Evolutionary conservation across 164 flowering plant genomes (phyloP).

Genomic region (Aristolochia californica): DNA sequence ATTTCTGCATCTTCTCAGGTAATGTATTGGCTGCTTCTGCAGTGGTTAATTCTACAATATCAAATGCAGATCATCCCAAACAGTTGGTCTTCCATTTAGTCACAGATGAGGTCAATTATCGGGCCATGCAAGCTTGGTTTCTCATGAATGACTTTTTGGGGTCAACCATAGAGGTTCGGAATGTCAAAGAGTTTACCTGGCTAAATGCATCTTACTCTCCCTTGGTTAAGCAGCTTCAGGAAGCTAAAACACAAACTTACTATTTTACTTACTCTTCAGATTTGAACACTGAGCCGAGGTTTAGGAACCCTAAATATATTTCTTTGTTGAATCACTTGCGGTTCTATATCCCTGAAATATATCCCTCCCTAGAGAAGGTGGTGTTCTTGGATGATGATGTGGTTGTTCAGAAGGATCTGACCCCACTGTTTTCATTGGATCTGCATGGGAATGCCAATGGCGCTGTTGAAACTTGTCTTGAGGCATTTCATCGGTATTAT

Average conservation of each 20-base stretch:
- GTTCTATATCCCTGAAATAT: conserved; percentile 73
- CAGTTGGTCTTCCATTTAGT: conserved; percentile 79
- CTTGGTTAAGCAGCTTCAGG: conserved; percentile 40
- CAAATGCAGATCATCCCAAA: conserved; percentile 71
- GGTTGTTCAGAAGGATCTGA: conserved; percentile 74
- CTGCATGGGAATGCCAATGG: conserved; percentile 86
- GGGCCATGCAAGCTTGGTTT: conserved; percentile 84
- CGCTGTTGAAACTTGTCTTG: conserved; percentile 87
- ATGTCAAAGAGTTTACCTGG: conserved; percentile 62
- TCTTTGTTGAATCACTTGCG: conserved; percentile 63
- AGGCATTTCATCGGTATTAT: conserved; percentile 74
- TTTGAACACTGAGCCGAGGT: conserved; percentile 36
- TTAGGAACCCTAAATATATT: conserved; percentile 46
- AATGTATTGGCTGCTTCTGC: conserved; percentile 64
- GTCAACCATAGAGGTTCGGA: conserved; percentile 55
- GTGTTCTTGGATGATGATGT: conserved; percentile 86
- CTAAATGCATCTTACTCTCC: conserved; percentile 61
- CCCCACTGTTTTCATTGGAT: conserved; percentile 72
- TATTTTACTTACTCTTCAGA: conserved; percentile 41
- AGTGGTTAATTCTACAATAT: conserved; percentile 70
- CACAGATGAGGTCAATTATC: conserved; percentile 51
- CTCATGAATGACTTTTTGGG: conserved; percentile 59
- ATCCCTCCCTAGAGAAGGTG: conserved; percentile 66
- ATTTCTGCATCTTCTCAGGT: conserved; percentile 81
- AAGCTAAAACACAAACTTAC: conserved; percentile 30